Evolutionary conservation across 306 rosid genomes (phyloP).

Genomic region (Cyclanthera cordifolia): DNA sequence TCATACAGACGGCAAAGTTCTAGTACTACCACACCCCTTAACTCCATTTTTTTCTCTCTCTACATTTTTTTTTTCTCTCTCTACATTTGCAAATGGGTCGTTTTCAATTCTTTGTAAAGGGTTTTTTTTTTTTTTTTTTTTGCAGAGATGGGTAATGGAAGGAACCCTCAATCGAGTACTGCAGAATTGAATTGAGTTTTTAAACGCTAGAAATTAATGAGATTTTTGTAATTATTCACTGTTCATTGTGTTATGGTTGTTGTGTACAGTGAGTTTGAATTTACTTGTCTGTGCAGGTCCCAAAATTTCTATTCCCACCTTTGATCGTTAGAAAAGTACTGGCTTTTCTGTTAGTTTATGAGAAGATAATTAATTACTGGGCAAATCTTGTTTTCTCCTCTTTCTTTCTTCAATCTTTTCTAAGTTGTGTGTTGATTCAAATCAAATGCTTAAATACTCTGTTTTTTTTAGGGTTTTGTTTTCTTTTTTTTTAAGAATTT

Average conservation of each 20-base stretch:
- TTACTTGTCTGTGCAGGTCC: not conserved
- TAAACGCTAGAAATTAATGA: not conserved
- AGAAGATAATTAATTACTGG: not conserved
- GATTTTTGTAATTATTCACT: not conserved
- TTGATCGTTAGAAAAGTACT: not conserved
- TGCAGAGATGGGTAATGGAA: conserved; percentile 8
- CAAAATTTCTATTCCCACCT: not conserved
- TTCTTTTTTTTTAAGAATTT: no score
- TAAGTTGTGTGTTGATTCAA: not conserved
- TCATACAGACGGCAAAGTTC: not conserved
- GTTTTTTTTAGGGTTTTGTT: no score
- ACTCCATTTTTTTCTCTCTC: conserved; percentile 3
- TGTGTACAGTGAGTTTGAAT: conserved; percentile 1
- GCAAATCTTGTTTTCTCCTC: not conserved
- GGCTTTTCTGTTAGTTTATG: not conserved
- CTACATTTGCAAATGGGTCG: not conserved
- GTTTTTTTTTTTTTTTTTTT: not conserved
- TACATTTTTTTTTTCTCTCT: conserved; percentile 10
- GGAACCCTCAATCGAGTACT: conserved; percentile 9
- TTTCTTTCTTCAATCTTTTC: not conserved
- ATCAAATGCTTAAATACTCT: not conserved
- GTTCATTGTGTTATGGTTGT: not conserved
- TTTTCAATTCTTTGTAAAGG: no score
- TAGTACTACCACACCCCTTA: not conserved
- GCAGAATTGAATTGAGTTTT: conserved; percentile 4